Evolutionary conservation across 2,329 filamentous ascomycete species (phyloP), one percentile per base, ranked within the genome.

Genomic region (Alternaria triticimaculans): DNA sequence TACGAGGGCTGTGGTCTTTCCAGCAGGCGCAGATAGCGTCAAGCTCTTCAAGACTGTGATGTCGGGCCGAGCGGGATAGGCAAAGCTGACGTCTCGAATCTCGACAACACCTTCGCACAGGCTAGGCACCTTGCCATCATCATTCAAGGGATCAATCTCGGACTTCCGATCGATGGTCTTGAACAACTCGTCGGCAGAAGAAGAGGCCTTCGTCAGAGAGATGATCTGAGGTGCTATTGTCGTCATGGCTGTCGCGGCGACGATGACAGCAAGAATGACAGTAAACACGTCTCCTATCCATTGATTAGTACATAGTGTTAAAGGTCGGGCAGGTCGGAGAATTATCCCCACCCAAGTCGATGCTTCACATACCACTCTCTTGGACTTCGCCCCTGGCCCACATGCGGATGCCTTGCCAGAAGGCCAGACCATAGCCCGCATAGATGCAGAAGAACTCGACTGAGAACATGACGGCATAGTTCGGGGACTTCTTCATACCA

Each of bases 51-150:
- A 94, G 46, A 98, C 92, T 2, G 89, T 87, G 6, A 97, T 93
- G 72, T 97, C 94, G 1, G 94, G 93, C 23, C 96, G 88, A 5
- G 94, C 96, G 8, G 96, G 96, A 75, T 99, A 98, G 70, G 97
- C 94, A 80, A 97, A 94, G 78, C 91, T 93, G 75, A 98, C 85
- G 68, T 93, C 86, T 66, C 90, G 86, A 25, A 98, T 85, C 67
- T 94, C 90, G 59, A 99, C 90, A 5, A 87, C 87, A 1, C 78
- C 78, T 15, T 57, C 49, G 25, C 75, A 76, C 14, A 60, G 49
- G 4, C 49, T 46, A 0, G 77, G 78, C 6, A 62, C 41, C 9
- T 63, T 58, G 0, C 77, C 77, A 6, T 65, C 60, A 10, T 72
- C 69, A 9, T 58, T 71, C 43, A 79, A 58, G 6, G 77, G 72